Evolutionary conservation across 2,329 filamentous ascomycete species (phyloP), one percentile per base, ranked within the genome.

Genomic region (Ceratocystis diversiconidia): DNA sequence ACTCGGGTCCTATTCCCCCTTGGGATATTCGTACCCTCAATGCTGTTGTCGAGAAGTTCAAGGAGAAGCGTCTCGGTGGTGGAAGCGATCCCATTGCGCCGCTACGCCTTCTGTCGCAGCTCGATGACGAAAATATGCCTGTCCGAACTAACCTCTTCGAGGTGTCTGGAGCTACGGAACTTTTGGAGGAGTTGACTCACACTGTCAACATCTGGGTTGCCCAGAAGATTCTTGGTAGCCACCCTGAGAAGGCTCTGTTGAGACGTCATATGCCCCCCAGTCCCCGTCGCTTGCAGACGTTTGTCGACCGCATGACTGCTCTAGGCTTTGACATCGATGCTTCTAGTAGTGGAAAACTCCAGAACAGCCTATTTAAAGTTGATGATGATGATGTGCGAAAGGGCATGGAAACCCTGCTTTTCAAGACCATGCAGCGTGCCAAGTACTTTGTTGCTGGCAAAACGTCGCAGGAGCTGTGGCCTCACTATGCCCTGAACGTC

Each of bases 111-210:
- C 80, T 97, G 68, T 91, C 96, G 76, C 92, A 96, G 76, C 82
- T 97, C 50, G 94, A 99, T 71, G 94, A 99, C 71, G 94, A 99
- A 80, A 97, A 97, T 75, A 90, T 96, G 64, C 94, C 92, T 1
- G 92, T 97, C 50, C 91, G 96, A 77, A 85, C 90, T 74, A 99
- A 97, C 77, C 89, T 99, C 69, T 99, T 97, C 72, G 87, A 96
- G 74, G 92, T 90, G 36, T 90, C 90, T 12, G 81, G 87, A 8
- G 90, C 92, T 2, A 90, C 95, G 69, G 92, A 97, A 77, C 84
- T 97, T 69, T 90, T 96, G 57, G 94, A 99, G 75, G 94, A 99
- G 78, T 80, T 99, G 64, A 87, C 90, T 77, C 89, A 96, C 80
- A 95, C 95, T 79, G 89, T 90, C 67, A 97, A 99, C 74, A 82